These are phyloP conservation scores for Pythium graminicola DNA, from an alignment of 352 stramenopile genomes.

Conservation along the genomic window DNA sequence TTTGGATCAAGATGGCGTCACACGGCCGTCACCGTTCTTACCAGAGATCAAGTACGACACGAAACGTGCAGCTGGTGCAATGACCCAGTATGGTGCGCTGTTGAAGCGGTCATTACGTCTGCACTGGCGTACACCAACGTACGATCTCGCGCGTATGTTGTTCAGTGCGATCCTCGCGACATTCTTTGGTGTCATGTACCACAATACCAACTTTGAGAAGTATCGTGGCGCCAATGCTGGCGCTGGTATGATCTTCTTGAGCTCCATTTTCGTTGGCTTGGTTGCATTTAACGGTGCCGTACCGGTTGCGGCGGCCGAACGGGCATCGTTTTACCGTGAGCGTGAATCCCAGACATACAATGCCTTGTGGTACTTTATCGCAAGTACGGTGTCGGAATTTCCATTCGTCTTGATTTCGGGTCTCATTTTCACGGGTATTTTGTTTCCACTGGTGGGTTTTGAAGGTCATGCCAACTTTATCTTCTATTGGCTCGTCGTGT, in stretches of 20 bases:
- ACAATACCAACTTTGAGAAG: constrained; percentile 56
- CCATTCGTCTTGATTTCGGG: constrained; percentile 46
- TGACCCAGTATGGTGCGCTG: constrained; percentile 7
- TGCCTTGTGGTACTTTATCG: constrained; percentile 37
- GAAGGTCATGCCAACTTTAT: constrained; percentile 31
- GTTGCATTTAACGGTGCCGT: constrained; percentile 35
- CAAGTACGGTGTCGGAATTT: constrained; percentile 73
- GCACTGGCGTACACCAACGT: constrained; percentile 34
- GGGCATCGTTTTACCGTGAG: constrained; percentile 32
- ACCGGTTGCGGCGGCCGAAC: constrained; percentile 21
- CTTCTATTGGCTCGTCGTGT: constrained; percentile 48
- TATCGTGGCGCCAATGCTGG: constrained; percentile 49
- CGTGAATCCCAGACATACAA: constrained; percentile 45
- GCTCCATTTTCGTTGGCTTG: constrained; percentile 54
- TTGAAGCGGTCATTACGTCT: constrained; percentile 13
- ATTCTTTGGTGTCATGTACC: constrained; percentile 30
- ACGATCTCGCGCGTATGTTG: constrained; percentile 63
- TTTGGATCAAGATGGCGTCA: background rate
- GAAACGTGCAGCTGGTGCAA: background rate
- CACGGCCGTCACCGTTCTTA: background rate
- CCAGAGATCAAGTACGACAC: constrained; percentile 17
- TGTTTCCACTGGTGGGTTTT: constrained; percentile 58
- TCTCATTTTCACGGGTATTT: constrained; percentile 47
- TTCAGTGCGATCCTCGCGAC: constrained; percentile 46
- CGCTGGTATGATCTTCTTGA: constrained; percentile 68